Conservation (phyloP, 331 rosid genomes). For the Acacia pycnantha region DNA sequence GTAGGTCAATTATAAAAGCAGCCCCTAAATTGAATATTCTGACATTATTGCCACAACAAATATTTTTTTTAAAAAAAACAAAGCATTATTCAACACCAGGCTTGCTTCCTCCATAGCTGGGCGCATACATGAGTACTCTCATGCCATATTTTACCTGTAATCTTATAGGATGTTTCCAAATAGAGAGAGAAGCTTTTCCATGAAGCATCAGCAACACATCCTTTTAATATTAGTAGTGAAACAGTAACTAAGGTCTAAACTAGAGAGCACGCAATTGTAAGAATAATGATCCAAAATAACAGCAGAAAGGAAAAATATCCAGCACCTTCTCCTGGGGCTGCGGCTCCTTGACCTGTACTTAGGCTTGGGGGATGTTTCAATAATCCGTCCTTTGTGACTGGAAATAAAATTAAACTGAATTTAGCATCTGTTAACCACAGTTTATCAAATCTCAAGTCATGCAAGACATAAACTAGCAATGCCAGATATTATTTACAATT, state of each 20-base stretch:
- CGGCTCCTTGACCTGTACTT: constrained; percentile 70
- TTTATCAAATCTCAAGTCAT: not conserved
- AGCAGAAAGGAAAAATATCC: constrained; percentile 3
- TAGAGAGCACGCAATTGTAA: not conserved
- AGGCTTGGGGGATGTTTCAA: constrained; percentile 52
- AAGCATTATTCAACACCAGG: not conserved
- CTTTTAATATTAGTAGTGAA: not conserved
- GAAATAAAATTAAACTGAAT: constrained; percentile 17
- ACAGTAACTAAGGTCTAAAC: not conserved
- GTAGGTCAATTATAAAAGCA: not conserved
- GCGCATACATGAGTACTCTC: not conserved
- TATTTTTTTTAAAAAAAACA: too few relatives aligned
- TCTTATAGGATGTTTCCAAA: not conserved
- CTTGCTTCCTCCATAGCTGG: not conserved
- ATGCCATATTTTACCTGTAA: not conserved
- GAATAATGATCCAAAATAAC: not conserved
- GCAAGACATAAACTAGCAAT: not conserved
- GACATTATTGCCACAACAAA: not conserved
- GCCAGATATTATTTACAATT: not conserved
- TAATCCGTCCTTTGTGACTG: constrained; percentile 84
- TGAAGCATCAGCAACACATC: not conserved
- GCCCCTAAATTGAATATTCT: not conserved
- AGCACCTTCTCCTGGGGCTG: constrained; percentile 72
- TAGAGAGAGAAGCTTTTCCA: not conserved
- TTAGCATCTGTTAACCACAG: constrained; percentile 6